phyloP scores from a whole-genome alignment of 352 stramenopile species.

The Nothophytophthora sp. region DNA sequence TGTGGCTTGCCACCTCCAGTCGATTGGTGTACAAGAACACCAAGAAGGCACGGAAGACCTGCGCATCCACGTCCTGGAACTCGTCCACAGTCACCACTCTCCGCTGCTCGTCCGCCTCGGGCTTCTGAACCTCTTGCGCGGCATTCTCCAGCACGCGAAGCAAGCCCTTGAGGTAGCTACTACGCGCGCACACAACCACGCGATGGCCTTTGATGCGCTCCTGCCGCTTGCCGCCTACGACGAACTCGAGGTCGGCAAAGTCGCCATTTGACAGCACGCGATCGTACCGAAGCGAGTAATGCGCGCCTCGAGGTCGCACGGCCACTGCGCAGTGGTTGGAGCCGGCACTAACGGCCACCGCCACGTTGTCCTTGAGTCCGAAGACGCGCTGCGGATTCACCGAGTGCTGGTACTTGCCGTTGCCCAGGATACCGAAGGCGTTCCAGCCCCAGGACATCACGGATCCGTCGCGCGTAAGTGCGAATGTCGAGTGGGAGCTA shows the following conservation, averaged over 20 bases:
- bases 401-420: conserved; percentile 75
- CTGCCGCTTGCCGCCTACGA: conserved; percentile 23
- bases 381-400: conserved; percentile 67
- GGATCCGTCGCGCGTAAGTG: conserved; percentile 42
- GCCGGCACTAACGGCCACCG: conserved; percentile 52
- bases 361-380: conserved; percentile 59
- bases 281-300: conserved; percentile 70
- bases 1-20: conserved; percentile 63
- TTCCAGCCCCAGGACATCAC: conserved; percentile 91
- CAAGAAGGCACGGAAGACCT: conserved; percentile 68
- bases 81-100: conserved; percentile 47
- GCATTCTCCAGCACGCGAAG: conserved; percentile 40
- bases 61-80: conserved; percentile 58
- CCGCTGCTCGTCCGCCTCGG: neutral
- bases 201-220: conserved; percentile 42
- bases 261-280: conserved; percentile 43
- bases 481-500: conserved; percentile 80
- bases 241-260: conserved; percentile 63
- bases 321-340: conserved; percentile 73
- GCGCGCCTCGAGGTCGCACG: conserved; percentile 48
- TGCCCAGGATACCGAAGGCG: conserved; percentile 71
- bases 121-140: neutral
- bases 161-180: conserved; percentile 57
- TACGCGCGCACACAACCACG: conserved; percentile 60
- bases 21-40: conserved; percentile 74